Conservation (phyloP, 345 rosid genomes). For the Iberis pinnata region DNA sequence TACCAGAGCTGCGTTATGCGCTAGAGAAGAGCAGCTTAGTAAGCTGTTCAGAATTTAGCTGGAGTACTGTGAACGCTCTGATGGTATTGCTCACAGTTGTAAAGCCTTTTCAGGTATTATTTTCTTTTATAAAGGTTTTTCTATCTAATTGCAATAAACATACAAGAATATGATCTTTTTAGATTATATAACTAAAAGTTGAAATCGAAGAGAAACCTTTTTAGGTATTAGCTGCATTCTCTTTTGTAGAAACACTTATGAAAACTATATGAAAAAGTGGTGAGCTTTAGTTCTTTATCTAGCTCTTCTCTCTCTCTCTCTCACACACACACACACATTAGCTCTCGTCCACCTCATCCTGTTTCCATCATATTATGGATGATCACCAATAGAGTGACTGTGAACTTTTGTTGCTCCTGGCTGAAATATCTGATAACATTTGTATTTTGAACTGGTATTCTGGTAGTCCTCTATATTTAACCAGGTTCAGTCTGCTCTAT, state of each 20-base stretch:
- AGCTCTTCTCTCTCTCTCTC: neutral
- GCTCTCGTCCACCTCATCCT: neutral
- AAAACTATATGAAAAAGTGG: neutral
- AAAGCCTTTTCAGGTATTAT: constrained; percentile 74
- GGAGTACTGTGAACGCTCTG: constrained; percentile 56
- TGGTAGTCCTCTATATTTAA: constrained; percentile 3
- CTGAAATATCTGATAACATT: constrained; percentile 13
- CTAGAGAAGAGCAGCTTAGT: constrained; percentile 52
- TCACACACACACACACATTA: constrained; percentile 2
- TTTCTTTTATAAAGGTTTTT: no score
- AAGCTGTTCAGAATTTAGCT: constrained; percentile 32
- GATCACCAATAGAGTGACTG: neutral
- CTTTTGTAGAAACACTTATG: neutral
- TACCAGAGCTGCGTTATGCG: constrained; percentile 52
- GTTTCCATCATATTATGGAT: constrained; percentile 6
- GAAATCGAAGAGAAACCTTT: no score
- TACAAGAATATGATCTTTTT: no score
- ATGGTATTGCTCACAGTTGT: constrained; percentile 54
- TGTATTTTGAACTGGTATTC: constrained; percentile 7
- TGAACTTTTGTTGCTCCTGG: constrained; percentile 7
- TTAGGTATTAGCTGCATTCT: constrained; percentile 11
- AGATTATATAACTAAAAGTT: no score
- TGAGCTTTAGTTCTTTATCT: neutral
- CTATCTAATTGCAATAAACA: no score
- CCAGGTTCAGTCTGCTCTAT: constrained; percentile 5